Percentiles rank a stretch among this genome's conserved stretches.
Evolutionary conservation across 441 rosid species (phyloP).

Genomic region (Erysimum cheiri): DNA sequence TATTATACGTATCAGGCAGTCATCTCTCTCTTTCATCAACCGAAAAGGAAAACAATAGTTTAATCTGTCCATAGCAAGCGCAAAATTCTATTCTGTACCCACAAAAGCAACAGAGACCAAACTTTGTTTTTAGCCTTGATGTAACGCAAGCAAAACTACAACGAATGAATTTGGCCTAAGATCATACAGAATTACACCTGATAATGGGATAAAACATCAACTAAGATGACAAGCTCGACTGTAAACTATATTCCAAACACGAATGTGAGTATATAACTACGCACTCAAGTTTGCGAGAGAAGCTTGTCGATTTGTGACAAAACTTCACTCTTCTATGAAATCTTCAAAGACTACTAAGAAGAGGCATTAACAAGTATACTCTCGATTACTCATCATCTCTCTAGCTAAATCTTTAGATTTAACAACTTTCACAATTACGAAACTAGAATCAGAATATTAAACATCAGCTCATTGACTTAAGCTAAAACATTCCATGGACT

Average conservation of each 20-base stretch:
- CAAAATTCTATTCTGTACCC: background rate
- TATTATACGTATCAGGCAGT: background rate
- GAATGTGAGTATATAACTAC: background rate
- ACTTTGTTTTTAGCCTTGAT: background rate
- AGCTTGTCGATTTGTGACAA: background rate
- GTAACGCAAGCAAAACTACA: background rate
- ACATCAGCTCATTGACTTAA: background rate
- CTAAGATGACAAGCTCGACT: background rate
- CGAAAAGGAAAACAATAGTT: background rate
- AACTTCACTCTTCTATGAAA: slow-evolving; percentile 8
- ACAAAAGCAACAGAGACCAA: slow-evolving; percentile 4
- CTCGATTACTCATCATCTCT: background rate
- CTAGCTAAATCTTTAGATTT: background rate
- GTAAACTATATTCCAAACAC: background rate
- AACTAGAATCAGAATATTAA: background rate
- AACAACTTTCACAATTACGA: background rate
- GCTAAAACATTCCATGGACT: background rate
- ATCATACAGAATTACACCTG: background rate
- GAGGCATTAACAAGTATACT: background rate
- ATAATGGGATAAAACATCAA: background rate
- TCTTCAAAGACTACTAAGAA: background rate
- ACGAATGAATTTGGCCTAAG: background rate
- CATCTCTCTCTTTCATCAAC: slow-evolving; percentile 6
- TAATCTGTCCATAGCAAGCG: background rate
- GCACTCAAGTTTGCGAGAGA: background rate